Evolutionary conservation across 169 alveolate genomes (phyloP).

Genomic region (Babesia sp.): DNA sequence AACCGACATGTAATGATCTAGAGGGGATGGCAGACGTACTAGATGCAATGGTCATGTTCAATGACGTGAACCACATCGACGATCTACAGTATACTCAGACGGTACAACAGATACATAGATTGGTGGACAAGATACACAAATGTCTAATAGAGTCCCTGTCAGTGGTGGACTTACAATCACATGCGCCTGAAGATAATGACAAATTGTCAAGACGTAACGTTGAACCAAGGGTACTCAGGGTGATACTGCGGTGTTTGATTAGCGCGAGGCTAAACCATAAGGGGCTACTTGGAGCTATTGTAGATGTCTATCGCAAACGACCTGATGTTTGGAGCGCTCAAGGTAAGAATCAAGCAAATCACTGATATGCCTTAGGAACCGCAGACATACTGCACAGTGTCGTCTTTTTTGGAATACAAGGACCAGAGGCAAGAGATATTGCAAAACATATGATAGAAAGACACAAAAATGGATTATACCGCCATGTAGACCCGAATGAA

Average conservation of each 20-base stretch:
- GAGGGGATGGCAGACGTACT: conserved; percentile 51
- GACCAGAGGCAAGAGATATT: background rate
- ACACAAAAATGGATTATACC: no score
- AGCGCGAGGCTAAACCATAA: conserved; percentile 2
- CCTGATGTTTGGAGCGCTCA: conserved; percentile 30
- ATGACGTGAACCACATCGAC: background rate
- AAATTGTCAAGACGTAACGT: background rate
- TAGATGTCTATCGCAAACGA: background rate
- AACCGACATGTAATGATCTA: conserved; percentile 11
- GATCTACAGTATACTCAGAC: background rate
- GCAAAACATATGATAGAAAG: background rate
- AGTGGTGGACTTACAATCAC: background rate
- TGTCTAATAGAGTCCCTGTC: background rate
- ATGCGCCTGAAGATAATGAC: background rate
- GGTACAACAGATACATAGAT: background rate
- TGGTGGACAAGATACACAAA: background rate
- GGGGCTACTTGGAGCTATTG: background rate
- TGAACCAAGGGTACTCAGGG: conserved; percentile 20
- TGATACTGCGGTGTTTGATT: conserved; percentile 27
- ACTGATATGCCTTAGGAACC: conserved; percentile 12
- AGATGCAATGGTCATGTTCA: conserved; percentile 15
- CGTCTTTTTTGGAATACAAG: conserved; percentile 1
- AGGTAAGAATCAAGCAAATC: background rate
- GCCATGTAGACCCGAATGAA: background rate
- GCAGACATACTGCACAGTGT: conserved; percentile 23